phyloP scores from a whole-genome alignment of 257 asterid genomes.

The Pogostemon cablin region DNA sequence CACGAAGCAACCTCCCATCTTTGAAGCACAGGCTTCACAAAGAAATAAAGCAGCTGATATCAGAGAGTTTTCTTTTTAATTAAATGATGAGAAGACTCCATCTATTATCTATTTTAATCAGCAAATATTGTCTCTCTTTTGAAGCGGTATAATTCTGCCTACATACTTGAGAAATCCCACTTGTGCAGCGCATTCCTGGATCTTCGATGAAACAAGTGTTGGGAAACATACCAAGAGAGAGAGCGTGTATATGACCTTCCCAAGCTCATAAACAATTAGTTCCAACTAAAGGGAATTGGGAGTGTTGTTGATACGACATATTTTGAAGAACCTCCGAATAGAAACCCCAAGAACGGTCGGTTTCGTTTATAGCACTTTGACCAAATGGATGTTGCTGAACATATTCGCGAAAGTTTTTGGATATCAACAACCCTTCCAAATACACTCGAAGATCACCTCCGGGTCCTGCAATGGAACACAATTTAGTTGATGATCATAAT shows the following conservation, averaged over 20 bases:
- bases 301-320: conserved; percentile 24
- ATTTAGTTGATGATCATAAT: not conserved
- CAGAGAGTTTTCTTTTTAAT: not conserved
- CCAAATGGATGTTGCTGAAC: conserved; percentile 79
- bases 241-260: conserved; percentile 2
- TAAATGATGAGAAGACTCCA: not conserved
- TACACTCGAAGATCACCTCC: conserved; percentile 80
- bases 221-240: not conserved
- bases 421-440: conserved; percentile 59
- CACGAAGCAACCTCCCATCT: not conserved
- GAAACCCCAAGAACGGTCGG: conserved; percentile 58
- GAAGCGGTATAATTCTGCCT: conserved; percentile 4
- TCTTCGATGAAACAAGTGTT: not conserved
- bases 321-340: conserved; percentile 61
- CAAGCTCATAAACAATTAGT: not conserved
- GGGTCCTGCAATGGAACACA: conserved; percentile 45
- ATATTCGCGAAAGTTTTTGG: conserved; percentile 53
- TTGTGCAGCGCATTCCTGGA: conserved; percentile 11
- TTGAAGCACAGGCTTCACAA: not conserved
- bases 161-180: conserved; percentile 18
- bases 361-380: conserved; percentile 65
- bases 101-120: conserved; percentile 19
- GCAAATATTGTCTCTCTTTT: conserved; percentile 24
- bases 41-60: not conserved
- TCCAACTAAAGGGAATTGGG: conserved; percentile 12